A percentile compares a stretch with the other conserved stretches of the same genome.
These are phyloP conservation scores for Kazachstania sp. DNA, from an alignment of 1,139 yeast species.

Conservation along the genomic window DNA sequence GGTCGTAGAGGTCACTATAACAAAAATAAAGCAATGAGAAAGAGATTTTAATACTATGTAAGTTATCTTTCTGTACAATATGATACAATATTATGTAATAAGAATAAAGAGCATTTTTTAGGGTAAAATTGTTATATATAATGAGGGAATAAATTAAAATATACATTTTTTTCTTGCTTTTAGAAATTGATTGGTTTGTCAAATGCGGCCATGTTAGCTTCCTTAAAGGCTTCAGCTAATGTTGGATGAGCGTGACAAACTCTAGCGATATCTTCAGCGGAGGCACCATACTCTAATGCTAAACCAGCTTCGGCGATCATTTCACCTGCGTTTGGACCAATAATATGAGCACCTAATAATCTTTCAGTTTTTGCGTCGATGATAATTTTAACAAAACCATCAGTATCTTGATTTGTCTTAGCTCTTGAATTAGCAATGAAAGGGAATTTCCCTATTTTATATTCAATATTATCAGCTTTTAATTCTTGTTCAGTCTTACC, in stretches of 20 bases:
- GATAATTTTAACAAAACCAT: conserved; percentile 91
- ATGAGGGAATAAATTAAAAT: too few species aligned
- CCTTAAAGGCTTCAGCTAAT: conserved; percentile 94
- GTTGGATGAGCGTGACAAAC: conserved; percentile 99
- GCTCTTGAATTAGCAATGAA: conserved; percentile 99
- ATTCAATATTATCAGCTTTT: conserved; percentile 86
- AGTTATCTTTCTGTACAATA: not conserved
- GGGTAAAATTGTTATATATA: too few species aligned
- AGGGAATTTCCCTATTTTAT: conserved; percentile 96
- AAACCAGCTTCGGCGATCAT: conserved; percentile 98
- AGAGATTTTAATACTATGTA: conserved; percentile 5
- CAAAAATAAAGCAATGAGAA: conserved; percentile 43
- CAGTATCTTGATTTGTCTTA: conserved; percentile 93
- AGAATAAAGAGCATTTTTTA: not conserved
- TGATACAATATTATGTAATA: not conserved
- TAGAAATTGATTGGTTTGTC: conserved; percentile 77
- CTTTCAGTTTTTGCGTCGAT: conserved; percentile 98
- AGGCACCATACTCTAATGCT: conserved; percentile 98
- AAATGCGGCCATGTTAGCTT: conserved; percentile 90
- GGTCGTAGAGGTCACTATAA: conserved; percentile 68
- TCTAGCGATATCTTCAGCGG: conserved; percentile 95
- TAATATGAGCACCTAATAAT: conserved; percentile 91
- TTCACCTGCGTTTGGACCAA: conserved; percentile 98
- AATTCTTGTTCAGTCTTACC: conserved; percentile 95
- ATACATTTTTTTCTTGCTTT: not conserved